Evolutionary conservation across 1,139 yeast genomes (phyloP).

Genomic region (Suhomyces atakaporum): DNA sequence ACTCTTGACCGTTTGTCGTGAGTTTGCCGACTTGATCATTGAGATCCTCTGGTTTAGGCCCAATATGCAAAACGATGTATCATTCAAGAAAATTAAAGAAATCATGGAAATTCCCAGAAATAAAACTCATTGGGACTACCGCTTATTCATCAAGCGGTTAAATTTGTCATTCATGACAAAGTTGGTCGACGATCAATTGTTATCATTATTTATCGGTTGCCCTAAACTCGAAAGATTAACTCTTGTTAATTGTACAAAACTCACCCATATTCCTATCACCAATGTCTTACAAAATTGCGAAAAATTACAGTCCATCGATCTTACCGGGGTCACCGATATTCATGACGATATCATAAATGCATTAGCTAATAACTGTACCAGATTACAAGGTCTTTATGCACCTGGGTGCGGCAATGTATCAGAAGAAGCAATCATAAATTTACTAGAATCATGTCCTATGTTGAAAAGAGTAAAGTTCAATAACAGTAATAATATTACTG

Average conservation of each 20-base stretch:
- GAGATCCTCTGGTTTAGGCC: constrained; percentile 92
- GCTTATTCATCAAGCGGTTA: constrained; percentile 73
- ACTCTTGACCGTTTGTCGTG: constrained; percentile 73
- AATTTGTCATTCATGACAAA: constrained; percentile 77
- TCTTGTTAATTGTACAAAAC: constrained; percentile 71
- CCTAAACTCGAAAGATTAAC: constrained; percentile 82
- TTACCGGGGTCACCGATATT: constrained; percentile 75
- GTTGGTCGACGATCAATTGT: constrained; percentile 62
- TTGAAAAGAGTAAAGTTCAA: constrained; percentile 82
- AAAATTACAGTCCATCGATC: constrained; percentile 80
- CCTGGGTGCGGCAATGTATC: constrained; percentile 77
- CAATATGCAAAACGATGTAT: constrained; percentile 59
- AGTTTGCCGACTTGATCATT: constrained; percentile 78
- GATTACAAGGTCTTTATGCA: constrained; percentile 88
- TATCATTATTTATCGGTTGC: constrained; percentile 62
- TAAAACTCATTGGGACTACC: constrained; percentile 68
- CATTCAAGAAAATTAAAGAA: constrained; percentile 51
- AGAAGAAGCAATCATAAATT: constrained; percentile 61
- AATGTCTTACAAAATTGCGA: constrained; percentile 64
- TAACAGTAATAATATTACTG: constrained; percentile 68
- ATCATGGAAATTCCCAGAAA: constrained; percentile 54
- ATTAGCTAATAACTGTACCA: constrained; percentile 69
- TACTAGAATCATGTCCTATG: constrained; percentile 68
- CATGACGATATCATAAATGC: constrained; percentile 69
- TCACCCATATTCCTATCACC: constrained; percentile 64